Evolutionary conservation across 1,139 yeast species (phyloP), one percentile per base, ranked within the genome.

Genomic region (Lodderomyces metapsilosis): DNA sequence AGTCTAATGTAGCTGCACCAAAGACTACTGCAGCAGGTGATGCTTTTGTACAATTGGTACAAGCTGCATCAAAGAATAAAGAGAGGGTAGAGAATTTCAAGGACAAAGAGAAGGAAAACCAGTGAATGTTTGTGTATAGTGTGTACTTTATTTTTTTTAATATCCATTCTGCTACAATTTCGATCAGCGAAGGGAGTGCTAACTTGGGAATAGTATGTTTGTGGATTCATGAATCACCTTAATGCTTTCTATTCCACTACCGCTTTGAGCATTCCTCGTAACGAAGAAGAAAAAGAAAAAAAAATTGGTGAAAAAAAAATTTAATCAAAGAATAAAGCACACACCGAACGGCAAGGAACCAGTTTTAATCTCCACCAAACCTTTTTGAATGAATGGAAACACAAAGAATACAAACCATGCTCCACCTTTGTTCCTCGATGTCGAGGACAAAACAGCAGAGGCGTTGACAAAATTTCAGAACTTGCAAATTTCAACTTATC

Each of bases 21-120:
- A 54, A 53, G 37, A 50, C 46, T 20, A 61, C 41, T 4, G 42
- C 43, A n/a, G 59, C 68, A 4, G 56, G 62, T 17, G 58, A 69
- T 48, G 79, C 88, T 5, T 84, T 87, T 61, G 84, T 82, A 32
- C 91, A 83, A 56, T 77, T 87, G 47, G 95, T 87, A 2, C 74
- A 71, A 43, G 83, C 92, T 1, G 95, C 91, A 0, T 66, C 78
- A 25, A 71, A 79, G 42, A 82, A 84, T 54, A 82, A 80, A 57
- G 88, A 85, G 11, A 68, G 82, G 38, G 83, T 80, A 0, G 45
- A 62, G 36, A 59, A 57, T 38, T 75, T 59, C 52, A 57, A 61
- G 39, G 74, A 71, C 21, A 51, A 52, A 27, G 43, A 43, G n/a
- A n/a, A n/a, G n/a, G n/a, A n/a, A n/a, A n/a, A n/a, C n/a, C n/a